Conservation (phyloP, 2,329 filamentous ascomycete species). For the Orbilia ellipsospora region DNA sequence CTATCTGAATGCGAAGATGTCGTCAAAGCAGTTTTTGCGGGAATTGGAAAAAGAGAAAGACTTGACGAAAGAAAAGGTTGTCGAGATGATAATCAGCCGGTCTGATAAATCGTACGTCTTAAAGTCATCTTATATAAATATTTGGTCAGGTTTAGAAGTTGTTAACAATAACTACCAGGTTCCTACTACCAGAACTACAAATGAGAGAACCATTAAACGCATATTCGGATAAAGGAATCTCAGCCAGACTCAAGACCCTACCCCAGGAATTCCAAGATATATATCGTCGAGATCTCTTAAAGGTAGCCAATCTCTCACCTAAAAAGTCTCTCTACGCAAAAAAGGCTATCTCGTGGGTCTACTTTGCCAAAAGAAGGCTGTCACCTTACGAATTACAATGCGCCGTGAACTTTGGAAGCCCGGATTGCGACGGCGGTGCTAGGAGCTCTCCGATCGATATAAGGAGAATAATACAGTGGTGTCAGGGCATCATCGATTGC, state of each 20-base stretch:
- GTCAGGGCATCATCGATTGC: constrained; percentile 14
- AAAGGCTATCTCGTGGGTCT: constrained; percentile 32
- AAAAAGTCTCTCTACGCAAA: constrained; percentile 17
- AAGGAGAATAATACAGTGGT: constrained; percentile 20
- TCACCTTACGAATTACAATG: constrained; percentile 31
- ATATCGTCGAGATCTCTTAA: constrained; percentile 13
- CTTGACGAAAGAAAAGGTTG: constrained; percentile 20
- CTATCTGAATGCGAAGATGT: constrained; percentile 22
- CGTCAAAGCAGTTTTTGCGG: neutral
- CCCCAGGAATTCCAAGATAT: constrained; percentile 17
- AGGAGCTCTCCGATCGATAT: constrained; percentile 2
- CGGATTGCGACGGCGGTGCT: neutral
- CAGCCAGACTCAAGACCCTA: constrained; percentile 20
- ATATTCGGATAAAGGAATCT: neutral
- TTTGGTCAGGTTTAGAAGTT: neutral
- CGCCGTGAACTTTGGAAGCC: constrained; percentile 28
- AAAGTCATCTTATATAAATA: neutral
- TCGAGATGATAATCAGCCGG: constrained; percentile 9
- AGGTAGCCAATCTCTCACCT: neutral
- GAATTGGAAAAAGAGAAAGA: neutral
- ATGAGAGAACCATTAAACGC: constrained; percentile 19
- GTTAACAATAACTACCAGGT: constrained; percentile 18
- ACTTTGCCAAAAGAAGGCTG: constrained; percentile 21
- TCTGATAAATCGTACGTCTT: constrained; percentile 26
- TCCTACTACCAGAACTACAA: constrained; percentile 23